Conservation (phyloP, 2,329 filamentous ascomycete genomes). For the Sporothrix euskadiensis region DNA sequence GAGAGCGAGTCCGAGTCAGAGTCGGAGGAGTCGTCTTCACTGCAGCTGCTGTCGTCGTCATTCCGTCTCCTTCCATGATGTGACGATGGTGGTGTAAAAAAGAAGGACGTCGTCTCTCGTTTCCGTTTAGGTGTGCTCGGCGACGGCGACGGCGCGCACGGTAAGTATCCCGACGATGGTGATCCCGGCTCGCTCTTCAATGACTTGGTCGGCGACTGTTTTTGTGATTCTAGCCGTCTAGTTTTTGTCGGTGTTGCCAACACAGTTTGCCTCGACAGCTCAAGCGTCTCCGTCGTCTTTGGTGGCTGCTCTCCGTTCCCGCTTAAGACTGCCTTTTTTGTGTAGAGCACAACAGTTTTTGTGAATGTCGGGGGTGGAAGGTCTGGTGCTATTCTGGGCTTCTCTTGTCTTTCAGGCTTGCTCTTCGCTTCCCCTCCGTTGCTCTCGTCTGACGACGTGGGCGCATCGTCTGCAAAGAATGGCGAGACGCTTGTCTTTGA, state of each 20-base stretch:
- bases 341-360: background rate
- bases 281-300: background rate
- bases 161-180: background rate
- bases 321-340: background rate
- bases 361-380: background rate
- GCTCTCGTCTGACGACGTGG: background rate
- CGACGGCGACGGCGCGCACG: conserved; percentile 13
- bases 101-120: conserved; percentile 40
- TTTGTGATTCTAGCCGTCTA: background rate
- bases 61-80: no score
- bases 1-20: no score
- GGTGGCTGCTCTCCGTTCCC: background rate
- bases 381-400: no score
- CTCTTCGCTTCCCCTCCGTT: background rate
- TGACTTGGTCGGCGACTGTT: background rate
- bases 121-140: conserved; percentile 32
- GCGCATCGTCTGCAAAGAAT: conserved; percentile 20
- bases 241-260: background rate
- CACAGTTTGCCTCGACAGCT: background rate
- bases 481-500: conserved; percentile 4
- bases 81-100: conserved; percentile 36
- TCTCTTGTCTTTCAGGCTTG: background rate
- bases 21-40: background rate
- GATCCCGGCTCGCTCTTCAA: background rate
- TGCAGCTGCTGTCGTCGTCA: background rate